Conservation (phyloP, 805 yeast species). For the Saturnispora mendoncae region DNA sequence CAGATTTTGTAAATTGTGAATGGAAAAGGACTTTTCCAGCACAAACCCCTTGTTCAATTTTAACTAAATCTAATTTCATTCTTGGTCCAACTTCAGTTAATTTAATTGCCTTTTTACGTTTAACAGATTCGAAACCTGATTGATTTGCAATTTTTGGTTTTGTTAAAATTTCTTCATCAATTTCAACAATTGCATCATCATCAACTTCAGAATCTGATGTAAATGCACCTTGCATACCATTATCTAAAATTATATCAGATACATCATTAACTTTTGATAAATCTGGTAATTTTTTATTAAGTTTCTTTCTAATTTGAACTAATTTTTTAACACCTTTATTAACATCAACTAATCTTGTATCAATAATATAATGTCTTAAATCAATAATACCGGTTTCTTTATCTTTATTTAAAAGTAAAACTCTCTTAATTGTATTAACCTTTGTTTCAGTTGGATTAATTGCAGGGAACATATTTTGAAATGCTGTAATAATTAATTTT, state of each 20-base stretch:
- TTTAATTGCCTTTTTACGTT: constrained; percentile 75
- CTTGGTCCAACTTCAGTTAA: constrained; percentile 92
- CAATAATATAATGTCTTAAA: constrained; percentile 82
- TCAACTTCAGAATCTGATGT: constrained; percentile 93
- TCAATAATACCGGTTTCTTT: constrained; percentile 66
- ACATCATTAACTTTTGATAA: constrained; percentile 62
- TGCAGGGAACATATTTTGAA: constrained; percentile 95
- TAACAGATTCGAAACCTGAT: constrained; percentile 15
- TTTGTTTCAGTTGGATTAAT: constrained; percentile 77
- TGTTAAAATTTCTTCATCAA: constrained; percentile 27
- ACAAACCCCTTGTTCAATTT: constrained; percentile 90
- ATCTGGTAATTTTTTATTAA: constrained; percentile 62
- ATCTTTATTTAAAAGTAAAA: constrained; percentile 71
- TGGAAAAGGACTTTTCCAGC: constrained; percentile 85
- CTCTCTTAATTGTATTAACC: constrained; percentile 70
- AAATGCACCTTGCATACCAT: constrained; percentile 44
- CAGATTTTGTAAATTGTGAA: constrained; percentile 54
- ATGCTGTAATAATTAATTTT: constrained; percentile 75
- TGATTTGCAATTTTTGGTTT: constrained; percentile 19
- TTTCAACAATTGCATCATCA: constrained; percentile 75
- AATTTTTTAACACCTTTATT: constrained; percentile 65
- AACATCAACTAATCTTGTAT: constrained; percentile 75
- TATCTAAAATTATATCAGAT: constrained; percentile 75
- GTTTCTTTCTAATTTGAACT: constrained; percentile 49
- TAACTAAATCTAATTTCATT: constrained; percentile 60